phyloP scores from a whole-genome alignment of 1,139 yeast species.

The Zygosaccharomyces sapae region DNA sequence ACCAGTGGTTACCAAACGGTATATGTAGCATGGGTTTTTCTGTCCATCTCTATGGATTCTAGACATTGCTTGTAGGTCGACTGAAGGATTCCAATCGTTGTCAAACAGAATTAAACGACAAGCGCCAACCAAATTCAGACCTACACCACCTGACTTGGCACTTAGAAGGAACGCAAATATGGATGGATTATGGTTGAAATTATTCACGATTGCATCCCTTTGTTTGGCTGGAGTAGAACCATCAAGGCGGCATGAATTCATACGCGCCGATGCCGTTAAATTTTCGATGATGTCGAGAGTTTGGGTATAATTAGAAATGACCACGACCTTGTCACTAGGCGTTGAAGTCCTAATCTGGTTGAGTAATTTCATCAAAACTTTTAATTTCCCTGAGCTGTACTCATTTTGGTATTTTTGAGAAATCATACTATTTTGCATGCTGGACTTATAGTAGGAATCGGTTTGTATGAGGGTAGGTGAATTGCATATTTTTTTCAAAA shows the following conservation, averaged over 20 bases:
- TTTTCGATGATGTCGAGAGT: constrained; percentile 74
- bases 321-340: constrained; percentile 67
- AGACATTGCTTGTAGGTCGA: constrained; percentile 94
- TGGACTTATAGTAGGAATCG: constrained; percentile 33
- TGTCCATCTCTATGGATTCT: constrained; percentile 95
- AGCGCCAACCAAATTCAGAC: constrained; percentile 86
- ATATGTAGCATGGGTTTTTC: constrained; percentile 68
- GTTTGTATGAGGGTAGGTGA: constrained; percentile 61
- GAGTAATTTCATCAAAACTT: constrained; percentile 51
- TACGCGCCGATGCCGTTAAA: constrained; percentile 47
- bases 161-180: constrained; percentile 72
- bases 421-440: constrained; percentile 10
- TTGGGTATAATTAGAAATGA: constrained; percentile 86
- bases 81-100: constrained; percentile 93
- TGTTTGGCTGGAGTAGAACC: constrained; percentile 72
- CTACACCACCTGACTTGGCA: constrained; percentile 93
- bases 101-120: constrained; percentile 79
- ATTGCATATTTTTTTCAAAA: constrained; percentile 78
- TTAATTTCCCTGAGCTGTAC: constrained; percentile 49
- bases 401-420: constrained; percentile 36
- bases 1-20: constrained; percentile 80
- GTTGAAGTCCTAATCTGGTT: constrained; percentile 42
- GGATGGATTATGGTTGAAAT: constrained; percentile 55
- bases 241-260: constrained; percentile 65
- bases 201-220: constrained; percentile 61